Evolutionary conservation across 2,329 filamentous ascomycete species (phyloP).

Genomic region (Curvularia lunata): DNA sequence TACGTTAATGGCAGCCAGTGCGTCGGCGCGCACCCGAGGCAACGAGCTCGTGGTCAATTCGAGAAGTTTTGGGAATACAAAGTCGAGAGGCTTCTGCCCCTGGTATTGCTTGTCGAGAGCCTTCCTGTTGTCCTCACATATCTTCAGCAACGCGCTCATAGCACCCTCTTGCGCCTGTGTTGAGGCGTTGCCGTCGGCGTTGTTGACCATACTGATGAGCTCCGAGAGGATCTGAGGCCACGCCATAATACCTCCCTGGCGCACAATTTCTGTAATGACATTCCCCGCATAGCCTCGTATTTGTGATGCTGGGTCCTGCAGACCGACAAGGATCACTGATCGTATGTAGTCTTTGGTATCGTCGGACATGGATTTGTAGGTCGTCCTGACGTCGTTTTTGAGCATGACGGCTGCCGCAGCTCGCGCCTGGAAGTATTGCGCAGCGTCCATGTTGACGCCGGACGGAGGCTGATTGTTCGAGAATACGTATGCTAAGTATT

Average conservation of each 20-base stretch:
- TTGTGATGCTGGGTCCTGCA: conserved; percentile 81
- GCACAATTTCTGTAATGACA: conserved; percentile 90
- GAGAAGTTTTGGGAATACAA: conserved; percentile 88
- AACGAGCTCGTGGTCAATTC: conserved; percentile 80
- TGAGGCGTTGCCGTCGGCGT: conserved; percentile 70
- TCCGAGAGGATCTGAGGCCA: conserved; percentile 93
- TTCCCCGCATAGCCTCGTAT: conserved; percentile 90
- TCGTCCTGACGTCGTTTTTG: conserved; percentile 85
- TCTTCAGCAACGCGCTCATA: conserved; percentile 90
- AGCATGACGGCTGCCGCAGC: conserved; percentile 91
- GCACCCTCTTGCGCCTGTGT: conserved; percentile 85
- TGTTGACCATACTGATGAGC: conserved; percentile 77
- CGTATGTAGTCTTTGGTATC: conserved; percentile 78
- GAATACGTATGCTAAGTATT: conserved; percentile 93
- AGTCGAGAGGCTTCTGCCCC: conserved; percentile 84
- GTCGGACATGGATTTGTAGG: conserved; percentile 77
- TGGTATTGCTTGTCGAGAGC: conserved; percentile 86
- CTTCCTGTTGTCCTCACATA: conserved; percentile 94
- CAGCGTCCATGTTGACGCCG: conserved; percentile 63
- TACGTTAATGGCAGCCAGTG: conserved; percentile 85
- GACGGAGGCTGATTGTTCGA: conserved; percentile 69
- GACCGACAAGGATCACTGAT: conserved; percentile 74
- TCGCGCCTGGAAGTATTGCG: conserved; percentile 76
- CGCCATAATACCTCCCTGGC: conserved; percentile 80
- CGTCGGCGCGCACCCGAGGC: conserved; percentile 77